Percentiles rank a stretch among this genome's conserved stretches.
Evolutionary conservation across 768 basidiomycete genomes (phyloP).

Genomic region (Coprinellus micaceus): DNA sequence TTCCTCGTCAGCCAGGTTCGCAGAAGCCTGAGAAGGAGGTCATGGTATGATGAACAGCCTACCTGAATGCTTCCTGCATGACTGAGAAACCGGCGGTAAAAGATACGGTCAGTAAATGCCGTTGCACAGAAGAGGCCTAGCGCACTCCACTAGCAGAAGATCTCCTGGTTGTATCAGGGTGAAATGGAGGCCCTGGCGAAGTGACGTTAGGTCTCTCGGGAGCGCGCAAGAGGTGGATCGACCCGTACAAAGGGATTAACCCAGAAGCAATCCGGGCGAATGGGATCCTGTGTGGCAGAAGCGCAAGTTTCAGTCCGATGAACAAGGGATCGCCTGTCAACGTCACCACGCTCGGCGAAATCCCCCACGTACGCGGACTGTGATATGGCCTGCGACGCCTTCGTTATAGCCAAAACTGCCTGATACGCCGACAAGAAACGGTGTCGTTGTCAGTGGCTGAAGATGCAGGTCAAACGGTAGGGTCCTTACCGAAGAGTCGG

Average conservation of each 20-base stretch:
- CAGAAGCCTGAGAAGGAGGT: too few relatives aligned
- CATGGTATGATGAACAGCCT: neutral
- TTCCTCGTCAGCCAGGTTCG: too few relatives aligned
- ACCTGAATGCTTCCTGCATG: conserved; percentile 26
- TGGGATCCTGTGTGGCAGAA: conserved; percentile 30
- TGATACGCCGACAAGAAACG: conserved; percentile 5
- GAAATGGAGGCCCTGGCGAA: conserved; percentile 40
- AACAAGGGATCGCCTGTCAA: neutral
- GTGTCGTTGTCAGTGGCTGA: neutral
- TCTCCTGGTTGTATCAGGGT: conserved; percentile 40
- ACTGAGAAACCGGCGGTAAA: conserved; percentile 13
- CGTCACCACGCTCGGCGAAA: neutral
- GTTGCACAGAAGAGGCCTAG: neutral
- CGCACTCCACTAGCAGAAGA: conserved; percentile 44
- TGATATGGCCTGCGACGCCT: conserved; percentile 50
- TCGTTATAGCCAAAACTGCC: conserved; percentile 43
- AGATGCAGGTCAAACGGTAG: neutral
- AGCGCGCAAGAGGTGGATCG: neutral
- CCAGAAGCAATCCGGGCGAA: conserved; percentile 43
- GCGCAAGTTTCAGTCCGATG: too few relatives aligned
- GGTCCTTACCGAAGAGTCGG: conserved; percentile 38
- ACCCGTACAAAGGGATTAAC: conserved; percentile 41
- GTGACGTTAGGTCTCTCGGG: neutral
- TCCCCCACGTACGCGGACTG: conserved; percentile 33
- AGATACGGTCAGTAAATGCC: neutral